phyloP scores from a whole-genome alignment of 2,329 filamentous ascomycete species.

The Exophiala sp. region DNA sequence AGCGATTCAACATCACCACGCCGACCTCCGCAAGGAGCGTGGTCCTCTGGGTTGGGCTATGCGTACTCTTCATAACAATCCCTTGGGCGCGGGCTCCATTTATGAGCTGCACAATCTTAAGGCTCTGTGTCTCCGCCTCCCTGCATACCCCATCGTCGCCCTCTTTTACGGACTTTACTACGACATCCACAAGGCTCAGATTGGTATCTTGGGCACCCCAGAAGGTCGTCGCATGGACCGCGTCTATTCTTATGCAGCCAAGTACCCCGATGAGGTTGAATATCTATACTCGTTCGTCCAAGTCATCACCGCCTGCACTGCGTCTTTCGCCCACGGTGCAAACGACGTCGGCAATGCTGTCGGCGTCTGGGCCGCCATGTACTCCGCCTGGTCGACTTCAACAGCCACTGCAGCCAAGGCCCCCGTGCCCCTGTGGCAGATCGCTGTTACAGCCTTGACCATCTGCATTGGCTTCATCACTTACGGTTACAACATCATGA shows the following conservation, averaged over 20 bases:
- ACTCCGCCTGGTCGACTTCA: slow-evolving; percentile 60
- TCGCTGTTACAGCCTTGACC: slow-evolving; percentile 54
- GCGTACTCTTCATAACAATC: too few relatives aligned
- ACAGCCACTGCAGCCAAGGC: slow-evolving; percentile 51
- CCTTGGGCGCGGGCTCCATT: slow-evolving; percentile 9
- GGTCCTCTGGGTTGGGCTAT: too few relatives aligned
- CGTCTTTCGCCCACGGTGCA: slow-evolving; percentile 57
- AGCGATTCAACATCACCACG: too few relatives aligned
- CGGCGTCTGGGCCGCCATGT: slow-evolving; percentile 64
- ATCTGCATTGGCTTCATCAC: slow-evolving; percentile 64
- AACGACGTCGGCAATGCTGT: slow-evolving; percentile 62
- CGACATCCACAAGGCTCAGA: too few relatives aligned
- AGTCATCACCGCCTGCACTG: slow-evolving; percentile 46
- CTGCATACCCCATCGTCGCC: too few relatives aligned
- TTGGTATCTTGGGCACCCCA: too few relatives aligned
- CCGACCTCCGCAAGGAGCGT: too few relatives aligned
- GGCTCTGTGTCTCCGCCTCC: too few relatives aligned
- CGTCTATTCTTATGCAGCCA: slow-evolving; percentile 50
- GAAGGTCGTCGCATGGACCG: too few relatives aligned
- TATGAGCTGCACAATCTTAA: slow-evolving; percentile 6
- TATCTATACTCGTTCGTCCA: slow-evolving; percentile 52
- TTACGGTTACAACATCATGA: slow-evolving; percentile 79
- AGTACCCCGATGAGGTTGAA: slow-evolving; percentile 64
- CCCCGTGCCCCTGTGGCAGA: slow-evolving; percentile 50
- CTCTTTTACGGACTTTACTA: too few relatives aligned